phyloP scores from a whole-genome alignment of 495 filamentous ascomycete species.

The Talaromyces liani region DNA sequence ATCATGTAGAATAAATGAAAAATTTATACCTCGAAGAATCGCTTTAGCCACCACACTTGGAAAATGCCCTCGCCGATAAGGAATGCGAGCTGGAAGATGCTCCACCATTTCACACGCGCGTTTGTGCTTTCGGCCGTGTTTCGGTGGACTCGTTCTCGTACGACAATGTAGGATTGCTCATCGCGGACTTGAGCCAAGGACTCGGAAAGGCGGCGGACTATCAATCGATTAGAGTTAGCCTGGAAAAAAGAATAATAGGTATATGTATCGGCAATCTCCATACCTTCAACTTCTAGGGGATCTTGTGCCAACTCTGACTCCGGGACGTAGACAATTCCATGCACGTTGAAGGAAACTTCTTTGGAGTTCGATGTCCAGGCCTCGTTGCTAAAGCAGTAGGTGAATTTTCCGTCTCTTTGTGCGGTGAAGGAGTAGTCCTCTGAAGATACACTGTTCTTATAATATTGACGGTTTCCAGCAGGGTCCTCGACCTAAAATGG shows the following conservation, averaged over 20 bases:
- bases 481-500: constrained; percentile 70
- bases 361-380: constrained; percentile 87
- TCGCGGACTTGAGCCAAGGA: constrained; percentile 87
- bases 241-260: not conserved
- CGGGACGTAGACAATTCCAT: constrained; percentile 95
- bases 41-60: constrained; percentile 98
- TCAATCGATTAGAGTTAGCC: constrained; percentile 1
- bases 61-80: constrained; percentile 89
- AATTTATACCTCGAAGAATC: constrained; percentile 86
- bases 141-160: constrained; percentile 89
- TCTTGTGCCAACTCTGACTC: constrained; percentile 78
- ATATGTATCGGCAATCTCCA: not conserved
- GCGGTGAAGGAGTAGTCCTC: constrained; percentile 93
- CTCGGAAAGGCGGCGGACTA: constrained; percentile 80
- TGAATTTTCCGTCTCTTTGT: constrained; percentile 74
- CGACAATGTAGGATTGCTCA: constrained; percentile 94
- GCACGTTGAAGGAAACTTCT: constrained; percentile 98
- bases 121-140: constrained; percentile 99
- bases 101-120: constrained; percentile 98
- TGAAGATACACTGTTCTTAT: constrained; percentile 70
- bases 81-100: constrained; percentile 87
- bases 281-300: constrained; percentile 86
- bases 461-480: constrained; percentile 59
- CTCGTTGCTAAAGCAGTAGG: constrained; percentile 99
- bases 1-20: constrained; percentile 19